Percentiles rank a stretch among this genome's conserved stretches.
phyloP scores from a whole-genome alignment of 352 stramenopile species.

The Stephanocyclus meneghinianus region DNA sequence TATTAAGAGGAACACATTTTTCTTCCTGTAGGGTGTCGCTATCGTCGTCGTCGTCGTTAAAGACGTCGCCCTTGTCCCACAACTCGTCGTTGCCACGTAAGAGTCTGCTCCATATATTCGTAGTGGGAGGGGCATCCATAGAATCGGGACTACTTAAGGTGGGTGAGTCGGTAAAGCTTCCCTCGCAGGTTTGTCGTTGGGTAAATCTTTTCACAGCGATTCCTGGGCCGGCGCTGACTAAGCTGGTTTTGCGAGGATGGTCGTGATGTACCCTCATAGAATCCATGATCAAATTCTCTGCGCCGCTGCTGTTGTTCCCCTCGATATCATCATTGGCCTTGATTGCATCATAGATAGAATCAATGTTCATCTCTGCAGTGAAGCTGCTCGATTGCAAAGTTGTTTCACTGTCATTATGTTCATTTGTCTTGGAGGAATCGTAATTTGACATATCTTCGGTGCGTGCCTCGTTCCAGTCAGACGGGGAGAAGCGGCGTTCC shows the following conservation, averaged over 20 bases:
- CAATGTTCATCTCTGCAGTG: not conserved
- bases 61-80: slow-evolving; percentile 1
- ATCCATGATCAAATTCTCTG: not conserved
- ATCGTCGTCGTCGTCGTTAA: not conserved
- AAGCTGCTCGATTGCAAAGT: not conserved
- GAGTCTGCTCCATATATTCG: slow-evolving; percentile 2
- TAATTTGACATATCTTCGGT: slow-evolving; percentile 2
- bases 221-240: not conserved
- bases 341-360: slow-evolving; percentile 5
- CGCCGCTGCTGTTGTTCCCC: too few species aligned
- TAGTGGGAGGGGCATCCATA: not conserved
- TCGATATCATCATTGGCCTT: not conserved
- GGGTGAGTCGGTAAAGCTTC: not conserved
- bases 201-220: not conserved
- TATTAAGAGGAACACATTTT: not conserved
- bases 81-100: slow-evolving; percentile 2
- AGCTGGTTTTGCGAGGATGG: not conserved
- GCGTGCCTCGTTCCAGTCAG: not conserved
- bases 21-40: not conserved
- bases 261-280: not conserved
- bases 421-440: not conserved
- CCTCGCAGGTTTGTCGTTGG: not conserved
- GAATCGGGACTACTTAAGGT: not conserved
- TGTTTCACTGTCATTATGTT: not conserved
- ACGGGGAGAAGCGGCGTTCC: slow-evolving; percentile 1